Conservation (phyloP, 208 protist species). For the Vickermania ingenoplastis region DNA sequence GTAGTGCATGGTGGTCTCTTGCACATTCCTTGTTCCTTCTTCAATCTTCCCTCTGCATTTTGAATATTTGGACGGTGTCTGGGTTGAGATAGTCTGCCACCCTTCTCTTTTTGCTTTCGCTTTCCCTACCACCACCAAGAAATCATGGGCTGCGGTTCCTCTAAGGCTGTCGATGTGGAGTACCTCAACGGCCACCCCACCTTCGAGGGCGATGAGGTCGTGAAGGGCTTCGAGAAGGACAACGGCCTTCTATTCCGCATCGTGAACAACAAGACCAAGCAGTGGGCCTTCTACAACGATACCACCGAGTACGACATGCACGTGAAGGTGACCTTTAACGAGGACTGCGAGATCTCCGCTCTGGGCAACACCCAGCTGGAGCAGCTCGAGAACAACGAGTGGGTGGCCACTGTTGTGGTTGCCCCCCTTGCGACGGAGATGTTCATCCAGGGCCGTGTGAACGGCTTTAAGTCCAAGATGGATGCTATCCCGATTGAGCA, state of each 20-base stretch:
- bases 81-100: no score
- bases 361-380: slow-evolving; percentile 59
- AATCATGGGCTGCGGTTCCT: no score
- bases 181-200: no score
- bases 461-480: slow-evolving; percentile 57
- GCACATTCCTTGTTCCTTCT: slow-evolving; percentile 1
- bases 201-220: no score
- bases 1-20: no score
- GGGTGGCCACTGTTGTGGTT: slow-evolving; percentile 37
- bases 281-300: slow-evolving; percentile 73
- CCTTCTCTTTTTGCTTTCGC: no score
- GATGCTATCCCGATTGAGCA: slow-evolving; percentile 26
- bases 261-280: slow-evolving; percentile 42
- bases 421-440: slow-evolving; percentile 44
- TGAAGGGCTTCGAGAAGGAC: no score
- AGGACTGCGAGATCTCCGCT: slow-evolving; percentile 65
- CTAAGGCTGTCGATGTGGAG: no score
- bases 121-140: no score
- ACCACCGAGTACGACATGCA: slow-evolving; percentile 75
- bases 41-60: slow-evolving; percentile 2
- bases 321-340: slow-evolving; percentile 58
- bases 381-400: slow-evolving; percentile 24
- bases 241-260: slow-evolving; percentile 53
- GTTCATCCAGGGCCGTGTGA: slow-evolving; percentile 58
- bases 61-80: no score